Percentiles rank a stretch among this genome's conserved stretches.
phyloP scores from a whole-genome alignment of 129 eudicot genomes.

The Ambrosia trifida region DNA sequence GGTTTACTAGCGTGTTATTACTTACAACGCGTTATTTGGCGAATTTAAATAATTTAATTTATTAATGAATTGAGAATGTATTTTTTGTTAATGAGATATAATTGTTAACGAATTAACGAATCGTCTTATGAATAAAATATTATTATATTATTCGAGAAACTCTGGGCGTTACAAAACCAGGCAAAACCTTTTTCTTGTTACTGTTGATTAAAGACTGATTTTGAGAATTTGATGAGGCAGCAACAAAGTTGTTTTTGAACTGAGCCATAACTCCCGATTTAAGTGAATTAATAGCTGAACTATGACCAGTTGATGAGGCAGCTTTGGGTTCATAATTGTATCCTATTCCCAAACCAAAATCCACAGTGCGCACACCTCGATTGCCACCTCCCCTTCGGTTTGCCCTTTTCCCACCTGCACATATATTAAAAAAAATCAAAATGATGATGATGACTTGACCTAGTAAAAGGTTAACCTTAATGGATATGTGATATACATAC shows the following conservation, averaged over 20 bases:
- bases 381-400: slow-evolving; percentile 89
- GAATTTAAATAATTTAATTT: too few relatives aligned
- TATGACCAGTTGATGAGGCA: slow-evolving; percentile 50
- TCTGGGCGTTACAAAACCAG: too few relatives aligned
- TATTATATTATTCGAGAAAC: too few relatives aligned
- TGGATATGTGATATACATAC: not conserved
- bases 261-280: slow-evolving; percentile 90
- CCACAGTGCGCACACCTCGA: slow-evolving; percentile 97
- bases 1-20: too few relatives aligned
- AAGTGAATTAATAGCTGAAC: slow-evolving; percentile 71
- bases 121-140: too few relatives aligned
- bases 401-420: slow-evolving; percentile 93
- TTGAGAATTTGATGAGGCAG: slow-evolving; percentile 77
- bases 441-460: not conserved
- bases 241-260: slow-evolving; percentile 79
- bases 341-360: slow-evolving; percentile 95
- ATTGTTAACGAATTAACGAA: too few relatives aligned
- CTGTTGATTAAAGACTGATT: slow-evolving; percentile 40
- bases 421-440: slow-evolving; percentile 11
- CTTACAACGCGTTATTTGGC: too few relatives aligned
- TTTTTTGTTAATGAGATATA: too few relatives aligned
- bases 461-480: not conserved
- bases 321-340: slow-evolving; percentile 59
- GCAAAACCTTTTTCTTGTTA: slow-evolving; percentile 60
- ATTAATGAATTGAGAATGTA: too few relatives aligned